phyloP scores from a whole-genome alignment of 306 rosid genomes.

The Calophaca sinica region DNA sequence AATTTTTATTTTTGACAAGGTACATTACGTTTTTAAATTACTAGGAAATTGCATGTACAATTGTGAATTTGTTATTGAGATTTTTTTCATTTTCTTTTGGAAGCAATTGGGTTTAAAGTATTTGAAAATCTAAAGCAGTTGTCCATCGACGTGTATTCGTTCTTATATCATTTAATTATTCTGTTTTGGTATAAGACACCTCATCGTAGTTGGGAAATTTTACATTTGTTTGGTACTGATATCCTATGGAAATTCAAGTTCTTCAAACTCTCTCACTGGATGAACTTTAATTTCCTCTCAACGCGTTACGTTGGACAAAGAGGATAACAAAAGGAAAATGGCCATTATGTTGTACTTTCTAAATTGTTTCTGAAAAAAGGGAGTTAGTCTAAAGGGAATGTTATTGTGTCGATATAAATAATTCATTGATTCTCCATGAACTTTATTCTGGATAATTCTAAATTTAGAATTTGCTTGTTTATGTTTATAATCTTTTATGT shows the following conservation, averaged over 20 bases:
- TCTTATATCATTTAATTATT: neutral
- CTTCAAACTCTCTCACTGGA: neutral
- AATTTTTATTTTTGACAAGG: neutral
- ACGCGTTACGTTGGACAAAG: neutral
- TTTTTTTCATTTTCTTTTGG: too few relatives aligned
- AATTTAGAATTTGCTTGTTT: too few relatives aligned
- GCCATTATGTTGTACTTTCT: neutral
- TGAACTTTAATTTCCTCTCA: neutral
- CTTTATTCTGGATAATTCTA: constrained; percentile 19
- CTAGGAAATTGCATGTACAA: neutral
- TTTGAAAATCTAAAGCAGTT: constrained; percentile 6
- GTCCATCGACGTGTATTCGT: constrained; percentile 12
- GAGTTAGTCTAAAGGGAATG: neutral
- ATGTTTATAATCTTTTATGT: too few relatives aligned
- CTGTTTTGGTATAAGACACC: neutral
- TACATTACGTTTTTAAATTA: neutral
- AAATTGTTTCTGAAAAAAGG: neutral
- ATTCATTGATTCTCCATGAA: neutral
- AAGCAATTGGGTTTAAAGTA: constrained; percentile 16
- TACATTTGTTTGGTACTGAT: neutral
- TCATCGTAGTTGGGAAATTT: neutral
- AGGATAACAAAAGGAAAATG: neutral
- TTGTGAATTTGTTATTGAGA: constrained; percentile 14
- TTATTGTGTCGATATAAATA: neutral
- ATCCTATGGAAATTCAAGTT: neutral